Evolutionary conservation across 345 rosid genomes (phyloP).

Genomic region (Ceriops tagal): DNA sequence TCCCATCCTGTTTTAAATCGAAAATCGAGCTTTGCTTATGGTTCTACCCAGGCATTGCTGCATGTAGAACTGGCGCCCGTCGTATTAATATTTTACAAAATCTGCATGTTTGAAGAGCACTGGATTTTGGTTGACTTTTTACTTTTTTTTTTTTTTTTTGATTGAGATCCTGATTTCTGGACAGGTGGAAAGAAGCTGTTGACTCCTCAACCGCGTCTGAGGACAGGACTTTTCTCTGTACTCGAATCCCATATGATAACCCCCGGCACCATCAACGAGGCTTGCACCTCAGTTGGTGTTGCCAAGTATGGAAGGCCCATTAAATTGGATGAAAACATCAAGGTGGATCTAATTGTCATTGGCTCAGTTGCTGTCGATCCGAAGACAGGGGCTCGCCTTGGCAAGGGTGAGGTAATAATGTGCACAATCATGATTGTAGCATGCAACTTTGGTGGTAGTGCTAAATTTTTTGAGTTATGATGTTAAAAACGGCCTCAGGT

Average conservation of each 20-base stretch:
- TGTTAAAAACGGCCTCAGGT: too few species aligned
- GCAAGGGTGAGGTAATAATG: slow-evolving; percentile 78
- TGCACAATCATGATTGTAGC: too few species aligned
- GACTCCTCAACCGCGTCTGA: slow-evolving; percentile 88
- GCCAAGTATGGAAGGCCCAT: slow-evolving; percentile 84
- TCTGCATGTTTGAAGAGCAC: too few species aligned
- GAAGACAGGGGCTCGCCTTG: slow-evolving; percentile 77
- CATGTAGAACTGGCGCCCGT: too few species aligned
- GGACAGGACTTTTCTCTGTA: slow-evolving; percentile 85
- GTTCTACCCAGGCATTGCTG: background rate
- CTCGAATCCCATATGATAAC: slow-evolving; percentile 49
- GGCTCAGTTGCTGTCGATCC: slow-evolving; percentile 94
- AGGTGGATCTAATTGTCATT: slow-evolving; percentile 71
- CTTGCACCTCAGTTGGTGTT: slow-evolving; percentile 76
- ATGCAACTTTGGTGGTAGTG: too few species aligned
- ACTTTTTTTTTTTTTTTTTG: background rate
- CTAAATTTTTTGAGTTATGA: too few species aligned
- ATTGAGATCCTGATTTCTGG: background rate
- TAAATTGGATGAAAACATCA: slow-evolving; percentile 72
- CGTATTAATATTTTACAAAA: too few species aligned
- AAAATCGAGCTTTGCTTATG: background rate
- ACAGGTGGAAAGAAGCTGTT: slow-evolving; percentile 70
- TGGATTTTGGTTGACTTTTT: background rate
- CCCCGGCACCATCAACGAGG: slow-evolving; percentile 52
- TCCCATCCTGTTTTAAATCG: background rate